These are phyloP conservation scores for Inga oerstediana DNA, from an alignment of 306 rosid species.

Conservation along the genomic window DNA sequence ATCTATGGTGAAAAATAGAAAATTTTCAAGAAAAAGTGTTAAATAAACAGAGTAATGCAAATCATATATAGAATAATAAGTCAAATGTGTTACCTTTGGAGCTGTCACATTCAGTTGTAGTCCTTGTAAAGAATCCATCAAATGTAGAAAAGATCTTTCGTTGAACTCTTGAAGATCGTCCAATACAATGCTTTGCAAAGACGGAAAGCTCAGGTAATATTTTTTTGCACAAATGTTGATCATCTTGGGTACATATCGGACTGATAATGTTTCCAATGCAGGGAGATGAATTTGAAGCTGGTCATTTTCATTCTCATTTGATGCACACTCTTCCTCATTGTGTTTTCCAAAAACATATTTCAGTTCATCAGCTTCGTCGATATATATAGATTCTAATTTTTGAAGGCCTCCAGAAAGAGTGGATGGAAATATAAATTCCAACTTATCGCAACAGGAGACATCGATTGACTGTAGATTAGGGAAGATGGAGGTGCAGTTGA, in stretches of 20 bases:
- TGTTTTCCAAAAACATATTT: background rate
- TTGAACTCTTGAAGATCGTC: background rate
- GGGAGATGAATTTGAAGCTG: background rate
- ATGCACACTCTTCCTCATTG: background rate
- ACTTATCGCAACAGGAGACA: fast-evolving
- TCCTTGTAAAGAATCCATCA: background rate
- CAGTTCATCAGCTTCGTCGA: fast-evolving
- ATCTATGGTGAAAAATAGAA: background rate
- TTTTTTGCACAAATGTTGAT: background rate
- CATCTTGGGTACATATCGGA: background rate
- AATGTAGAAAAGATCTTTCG: background rate
- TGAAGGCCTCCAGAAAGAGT: background rate
- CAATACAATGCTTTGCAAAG: background rate
- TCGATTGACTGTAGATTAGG: background rate
- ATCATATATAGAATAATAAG: background rate
- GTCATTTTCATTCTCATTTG: background rate
- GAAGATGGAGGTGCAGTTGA: background rate
- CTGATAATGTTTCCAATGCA: background rate
- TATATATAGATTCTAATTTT: background rate
- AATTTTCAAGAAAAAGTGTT: background rate
- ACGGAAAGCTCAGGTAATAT: background rate
- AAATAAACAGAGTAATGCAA: background rate
- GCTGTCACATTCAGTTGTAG: background rate
- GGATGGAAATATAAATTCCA: background rate
- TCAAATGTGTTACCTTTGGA: background rate